These are phyloP conservation scores for Trypanosoma congolense DNA, from an alignment of 208 protist species.

Conservation along the genomic window DNA sequence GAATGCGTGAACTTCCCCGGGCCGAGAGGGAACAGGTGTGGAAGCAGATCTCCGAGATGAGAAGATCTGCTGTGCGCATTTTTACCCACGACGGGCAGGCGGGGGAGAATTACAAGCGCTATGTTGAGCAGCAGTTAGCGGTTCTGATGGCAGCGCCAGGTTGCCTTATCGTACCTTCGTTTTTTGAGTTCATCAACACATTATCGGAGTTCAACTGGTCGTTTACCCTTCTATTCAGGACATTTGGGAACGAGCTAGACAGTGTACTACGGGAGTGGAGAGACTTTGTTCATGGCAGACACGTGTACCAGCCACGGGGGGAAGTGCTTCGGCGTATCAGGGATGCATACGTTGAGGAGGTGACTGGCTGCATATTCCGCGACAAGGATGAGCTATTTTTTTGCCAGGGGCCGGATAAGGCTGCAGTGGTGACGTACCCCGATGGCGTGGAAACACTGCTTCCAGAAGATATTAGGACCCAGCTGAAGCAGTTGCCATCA, in stretches of 20 bases:
- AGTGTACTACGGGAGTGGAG: conserved; percentile 76
- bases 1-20: conserved; percentile 62
- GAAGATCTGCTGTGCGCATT: conserved; percentile 38
- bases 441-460: conserved; percentile 23
- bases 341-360: conserved; percentile 34
- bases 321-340: conserved; percentile 37
- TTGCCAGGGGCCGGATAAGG: conserved; percentile 54
- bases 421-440: conserved; percentile 27
- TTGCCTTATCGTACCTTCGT: conserved; percentile 73
- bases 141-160: conserved; percentile 33
- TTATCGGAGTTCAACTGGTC: conserved; percentile 72
- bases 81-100: conserved; percentile 64
- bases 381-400: conserved; percentile 58
- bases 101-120: conserved; percentile 47
- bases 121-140: conserved; percentile 67
- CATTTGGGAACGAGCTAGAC: conserved; percentile 78
- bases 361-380: conserved; percentile 68
- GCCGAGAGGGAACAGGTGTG: conserved; percentile 49
- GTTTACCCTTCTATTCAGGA: conserved; percentile 87
- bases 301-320: conserved; percentile 59
- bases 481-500: conserved; percentile 36
- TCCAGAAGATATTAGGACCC: conserved; percentile 16
- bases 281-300: conserved; percentile 62
- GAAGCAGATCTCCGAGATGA: conserved; percentile 44
- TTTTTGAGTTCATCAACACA: conserved; percentile 79